These are phyloP conservation scores for Citrus unshiu DNA, from an alignment of 345 rosid species.

Conservation along the genomic window DNA sequence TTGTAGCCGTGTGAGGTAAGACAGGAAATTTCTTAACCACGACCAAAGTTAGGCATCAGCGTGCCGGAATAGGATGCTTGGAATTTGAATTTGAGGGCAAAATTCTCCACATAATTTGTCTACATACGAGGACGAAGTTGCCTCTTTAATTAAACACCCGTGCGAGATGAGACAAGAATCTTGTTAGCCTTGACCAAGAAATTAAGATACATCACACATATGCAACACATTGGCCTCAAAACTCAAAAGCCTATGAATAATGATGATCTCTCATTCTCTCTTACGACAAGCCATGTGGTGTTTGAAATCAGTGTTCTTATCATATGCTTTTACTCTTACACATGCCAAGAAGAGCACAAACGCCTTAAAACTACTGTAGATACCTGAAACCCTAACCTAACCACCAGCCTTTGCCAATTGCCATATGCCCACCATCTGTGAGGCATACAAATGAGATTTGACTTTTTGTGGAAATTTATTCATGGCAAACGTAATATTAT, in stretches of 20 bases:
- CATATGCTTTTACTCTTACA: neutral
- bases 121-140: neutral
- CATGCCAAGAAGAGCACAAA: neutral
- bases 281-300: neutral
- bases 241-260: neutral
- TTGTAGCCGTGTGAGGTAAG: neutral
- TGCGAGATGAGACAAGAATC: neutral
- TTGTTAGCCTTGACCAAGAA: neutral
- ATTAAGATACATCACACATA: neutral
- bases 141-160: neutral
- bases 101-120: neutral
- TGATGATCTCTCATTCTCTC: neutral
- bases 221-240: neutral
- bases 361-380: neutral
- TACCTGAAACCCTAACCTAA: neutral
- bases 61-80: too few relatives aligned
- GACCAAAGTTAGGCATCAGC: neutral
- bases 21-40: neutral
- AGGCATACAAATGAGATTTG: neutral
- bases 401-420: neutral
- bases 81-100: neutral
- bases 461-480: too few relatives aligned
- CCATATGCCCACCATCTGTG: neutral
- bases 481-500: too few relatives aligned
- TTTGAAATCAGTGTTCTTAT: neutral